A percentile compares a stretch with the other conserved stretches of the same genome.
Conservation (phyloP, 495 filamentous ascomycete species). For the Thozetella sp. region DNA sequence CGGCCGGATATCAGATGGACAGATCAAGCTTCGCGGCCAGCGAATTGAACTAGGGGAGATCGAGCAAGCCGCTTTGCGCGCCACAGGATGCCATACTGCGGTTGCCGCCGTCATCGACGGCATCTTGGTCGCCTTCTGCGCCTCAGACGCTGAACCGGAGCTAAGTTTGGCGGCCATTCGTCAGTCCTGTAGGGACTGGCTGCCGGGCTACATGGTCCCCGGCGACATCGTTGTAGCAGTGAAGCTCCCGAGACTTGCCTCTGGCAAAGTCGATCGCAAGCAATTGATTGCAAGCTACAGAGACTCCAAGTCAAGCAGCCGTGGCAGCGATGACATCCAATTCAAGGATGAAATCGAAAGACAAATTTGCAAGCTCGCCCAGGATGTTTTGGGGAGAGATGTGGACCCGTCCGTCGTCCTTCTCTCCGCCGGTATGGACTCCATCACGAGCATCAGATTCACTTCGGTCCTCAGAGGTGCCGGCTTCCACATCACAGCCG, state of each 20-base stretch:
- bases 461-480: slow-evolving; percentile 55
- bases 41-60: slow-evolving; percentile 83
- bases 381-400: slow-evolving; percentile 42
- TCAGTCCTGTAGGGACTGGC: slow-evolving; percentile 65
- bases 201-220: slow-evolving; percentile 80
- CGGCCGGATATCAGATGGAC: slow-evolving; percentile 75
- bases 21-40: slow-evolving; percentile 83
- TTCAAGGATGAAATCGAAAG: slow-evolving; percentile 40
- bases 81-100: slow-evolving; percentile 51
- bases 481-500: slow-evolving; percentile 52
- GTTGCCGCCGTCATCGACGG: slow-evolving; percentile 62
- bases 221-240: slow-evolving; percentile 62
- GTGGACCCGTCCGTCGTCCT: slow-evolving; percentile 45
- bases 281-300: slow-evolving; percentile 59
- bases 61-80: slow-evolving; percentile 65
- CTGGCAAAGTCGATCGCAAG: slow-evolving; percentile 77
- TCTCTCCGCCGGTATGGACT: slow-evolving; percentile 66
- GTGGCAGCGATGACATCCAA: background rate
- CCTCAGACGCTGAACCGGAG: slow-evolving; percentile 37
- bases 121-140: slow-evolving; percentile 69
- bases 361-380: slow-evolving; percentile 47
- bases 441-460: slow-evolving; percentile 68
- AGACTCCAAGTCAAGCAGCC: slow-evolving; percentile 11
- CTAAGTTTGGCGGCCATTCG: slow-evolving; percentile 38
- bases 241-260: slow-evolving; percentile 70